Conservation (phyloP, 768 basidiomycete species). For the Roridomyces roridus region DNA sequence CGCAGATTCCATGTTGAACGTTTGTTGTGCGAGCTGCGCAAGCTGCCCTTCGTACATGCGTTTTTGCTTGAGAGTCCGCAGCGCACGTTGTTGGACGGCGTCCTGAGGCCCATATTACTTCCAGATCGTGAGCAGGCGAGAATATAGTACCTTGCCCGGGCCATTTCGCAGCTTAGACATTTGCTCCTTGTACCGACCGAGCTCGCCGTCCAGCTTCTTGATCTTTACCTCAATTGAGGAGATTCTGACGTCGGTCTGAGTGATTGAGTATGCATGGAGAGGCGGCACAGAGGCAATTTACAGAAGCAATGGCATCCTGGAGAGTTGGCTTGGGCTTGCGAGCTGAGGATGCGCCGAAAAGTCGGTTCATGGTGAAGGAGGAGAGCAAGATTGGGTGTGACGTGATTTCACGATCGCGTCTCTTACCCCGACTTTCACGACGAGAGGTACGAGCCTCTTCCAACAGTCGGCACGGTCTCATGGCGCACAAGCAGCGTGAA, state of each 20-base stretch:
- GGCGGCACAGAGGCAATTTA: slow-evolving; percentile 40
- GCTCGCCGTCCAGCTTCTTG: slow-evolving; percentile 94
- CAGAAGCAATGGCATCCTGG: slow-evolving; percentile 92
- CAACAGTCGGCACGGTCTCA: no score
- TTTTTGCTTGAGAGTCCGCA: slow-evolving; percentile 93
- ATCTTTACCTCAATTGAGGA: slow-evolving; percentile 95
- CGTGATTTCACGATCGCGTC: no score
- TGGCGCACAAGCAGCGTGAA: slow-evolving; percentile 10
- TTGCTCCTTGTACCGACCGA: slow-evolving; percentile 92
- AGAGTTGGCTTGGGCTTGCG: slow-evolving; percentile 88
- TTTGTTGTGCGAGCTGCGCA: slow-evolving; percentile 89
- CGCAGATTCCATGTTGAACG: slow-evolving; percentile 98
- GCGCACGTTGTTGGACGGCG: slow-evolving; percentile 93
- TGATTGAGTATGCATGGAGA: slow-evolving; percentile 4
- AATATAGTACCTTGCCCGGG: slow-evolving; percentile 81
- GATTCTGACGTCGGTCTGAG: slow-evolving; percentile 85
- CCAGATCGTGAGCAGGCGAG: no score
- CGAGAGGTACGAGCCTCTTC: no score
- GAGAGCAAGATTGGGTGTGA: no score
- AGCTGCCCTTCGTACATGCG: slow-evolving; percentile 95
- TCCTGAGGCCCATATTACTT: no score
- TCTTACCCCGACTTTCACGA: no score
- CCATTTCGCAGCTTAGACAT: slow-evolving; percentile 93
- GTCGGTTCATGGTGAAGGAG: no score
- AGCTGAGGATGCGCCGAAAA: slow-evolving; percentile 76